Evolutionary conservation across 2,329 filamentous ascomycete species (phyloP), one percentile per base, ranked within the genome.

Genomic region (Ustilaginoidea virens): DNA sequence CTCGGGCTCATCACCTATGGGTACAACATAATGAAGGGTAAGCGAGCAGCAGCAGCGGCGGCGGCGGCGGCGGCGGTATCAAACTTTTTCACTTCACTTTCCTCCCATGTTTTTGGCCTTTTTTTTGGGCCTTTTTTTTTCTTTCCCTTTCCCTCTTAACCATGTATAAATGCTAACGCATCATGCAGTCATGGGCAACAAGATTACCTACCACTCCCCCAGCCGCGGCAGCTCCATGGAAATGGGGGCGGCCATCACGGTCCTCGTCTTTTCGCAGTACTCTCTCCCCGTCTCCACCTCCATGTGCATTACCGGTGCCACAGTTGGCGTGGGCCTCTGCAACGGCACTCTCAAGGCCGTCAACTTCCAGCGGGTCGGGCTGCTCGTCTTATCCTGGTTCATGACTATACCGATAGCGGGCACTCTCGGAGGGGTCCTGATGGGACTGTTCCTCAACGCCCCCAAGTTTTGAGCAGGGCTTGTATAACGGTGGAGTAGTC

Each of bases 1-100:
- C 36, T 73, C 25, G 78, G 78, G 41, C 61, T 83, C 31, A 61
- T 74, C 45, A 82, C 77, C 8, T 83, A 82, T 43, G 78, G 78
- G 9, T 82, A 82, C 60, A 81, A 83, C 60, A 82, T 83, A 56
- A 82, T 83, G 76, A 80, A 80, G 58, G 72, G 68, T 73, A 53
- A 51, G 63, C n/a, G n/a, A n/a, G n/a, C n/a, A n/a, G n/a, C n/a
- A n/a, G n/a, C n/a, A n/a, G n/a, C n/a, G n/a, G n/a, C n/a, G n/a
- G n/a, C n/a, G n/a, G n/a, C n/a, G n/a, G n/a, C n/a, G n/a, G n/a
- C n/a, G n/a, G n/a, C n/a, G n/a, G n/a, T n/a, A n/a, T n/a, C n/a
- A n/a, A n/a, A n/a, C n/a, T n/a, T n/a, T n/a, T n/a, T n/a, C n/a
- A n/a, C n/a, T n/a, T n/a, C n/a, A n/a, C n/a, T n/a, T n/a, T n/a